Base-by-base conservation (phyloP, 208 protist species). In the Lotmaria passim region DNA sequence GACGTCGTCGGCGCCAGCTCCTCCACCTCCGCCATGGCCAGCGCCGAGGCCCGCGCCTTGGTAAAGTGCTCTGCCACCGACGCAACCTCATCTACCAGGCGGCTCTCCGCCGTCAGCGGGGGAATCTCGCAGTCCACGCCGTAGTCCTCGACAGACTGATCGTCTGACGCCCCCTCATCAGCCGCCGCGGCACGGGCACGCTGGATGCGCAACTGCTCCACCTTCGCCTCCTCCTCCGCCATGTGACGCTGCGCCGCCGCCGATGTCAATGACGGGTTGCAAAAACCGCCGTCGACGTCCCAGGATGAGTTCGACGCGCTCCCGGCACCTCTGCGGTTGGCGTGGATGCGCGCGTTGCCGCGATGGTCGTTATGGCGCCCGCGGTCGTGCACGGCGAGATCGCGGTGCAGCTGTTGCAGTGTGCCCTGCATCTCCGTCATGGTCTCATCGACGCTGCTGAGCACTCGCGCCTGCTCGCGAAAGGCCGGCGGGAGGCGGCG, bases 101-200 rank as follows among this genome's bases (percentile, higher is more conserved):
- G 34, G 34, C 62, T 69, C 24, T 69, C 60, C 10, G 26, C 69
- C n/a, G 57, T 67, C 43, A 79, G 53, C 67, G 44, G 64, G 3
- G 65, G 64, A 26, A 72, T 48, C 36, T 68, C 61, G 52, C 43
- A 61, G 50, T 68, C 64, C 3, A 60, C 65, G 44, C 55, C 61
- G 65, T 95, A 95, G 73, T 95, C 87, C 21, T 67, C 72, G 21
- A 93, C 86, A 21, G 87, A 93, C 51, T 90, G 85, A 8, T 77
- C 78, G 57, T 90, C 85, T 4, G 66, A 63, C 2, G 77, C 55
- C 26, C 86, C 82, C 41, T 95, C 85, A 36, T 95, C 90, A 4
- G 87, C 90, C 12, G 90, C 87, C 0, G 82, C 83, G 7, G 75
- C 75, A 52, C 90, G 82, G 1, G 79, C 81, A 15, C 87, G 82